Evolutionary conservation across 768 basidiomycete species (phyloP), one percentile per base, ranked within the genome.

Genomic region (Calvatia gigantea): DNA sequence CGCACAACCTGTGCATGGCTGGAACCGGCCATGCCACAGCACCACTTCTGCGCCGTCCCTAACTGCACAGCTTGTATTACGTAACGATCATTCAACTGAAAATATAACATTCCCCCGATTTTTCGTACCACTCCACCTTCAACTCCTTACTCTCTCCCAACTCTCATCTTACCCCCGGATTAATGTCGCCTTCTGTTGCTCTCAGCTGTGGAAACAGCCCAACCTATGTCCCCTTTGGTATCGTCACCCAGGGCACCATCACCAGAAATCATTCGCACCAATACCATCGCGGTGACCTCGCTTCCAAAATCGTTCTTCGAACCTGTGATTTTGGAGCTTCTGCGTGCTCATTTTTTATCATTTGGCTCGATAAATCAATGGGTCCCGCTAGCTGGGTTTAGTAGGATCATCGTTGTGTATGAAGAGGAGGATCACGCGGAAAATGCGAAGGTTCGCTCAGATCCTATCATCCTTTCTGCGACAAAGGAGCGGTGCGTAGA

Each of bases 321-420:
- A 32, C 85, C 87, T 5, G 62, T 78, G 0, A 78, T 89, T 57
- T 76, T 94, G 21, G 70, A 79, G 9, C 80, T 88, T 15, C 75
- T 98, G 21, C 78, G 74, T 38, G 70, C 76, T 19, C 87, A 95
- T 65, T 98, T 98, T 66, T 75, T 74, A 2, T 65, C 76, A 2
- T 94, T 87, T 61, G 96, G 97, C 15, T 73, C 78, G 23, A 84
- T 99, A n/a, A 85, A 89, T 63, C 81, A 87, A 62, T 99, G 95
- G 94, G 91, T 89, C 0, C 93, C 94, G 3, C 70, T 98, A 4
- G 82, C 80, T 17, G 85, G 84, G 5, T 93, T 98, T 63, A 81
- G 84, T 1, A 80, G 95, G 27, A 86, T 94, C 29, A 82, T 98
- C 54, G 70, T 96, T 19, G 91, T 97, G 1, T 98, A 86, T 66